Evolutionary conservation across 2,329 filamentous ascomycete species (phyloP).

Genomic region (Alternaria atra): DNA sequence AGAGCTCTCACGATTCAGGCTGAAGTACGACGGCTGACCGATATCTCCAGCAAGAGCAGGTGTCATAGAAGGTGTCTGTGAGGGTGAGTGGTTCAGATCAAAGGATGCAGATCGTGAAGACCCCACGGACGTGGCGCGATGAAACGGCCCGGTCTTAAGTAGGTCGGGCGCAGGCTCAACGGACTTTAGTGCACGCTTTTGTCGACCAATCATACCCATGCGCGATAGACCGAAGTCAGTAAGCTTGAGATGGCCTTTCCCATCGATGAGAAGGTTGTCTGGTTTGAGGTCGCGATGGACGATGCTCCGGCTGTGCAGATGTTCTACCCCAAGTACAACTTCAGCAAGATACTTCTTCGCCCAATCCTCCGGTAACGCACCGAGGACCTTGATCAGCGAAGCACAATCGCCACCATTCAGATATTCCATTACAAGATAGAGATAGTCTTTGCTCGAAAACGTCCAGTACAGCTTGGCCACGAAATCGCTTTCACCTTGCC

Average conservation of each 20-base stretch:
- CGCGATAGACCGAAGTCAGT: conserved; percentile 97
- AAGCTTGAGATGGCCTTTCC: conserved; percentile 93
- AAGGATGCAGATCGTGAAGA: conserved; percentile 95
- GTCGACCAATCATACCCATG: conserved; percentile 95
- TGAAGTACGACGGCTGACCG: conserved; percentile 95
- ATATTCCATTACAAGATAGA: conserved; percentile 99
- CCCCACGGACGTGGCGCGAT: conserved; percentile 80
- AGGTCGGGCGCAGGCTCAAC: conserved; percentile 87
- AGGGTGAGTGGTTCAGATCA: conserved; percentile 84
- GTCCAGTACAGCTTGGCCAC: conserved; percentile 99
- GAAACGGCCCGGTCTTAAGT: conserved; percentile 90
- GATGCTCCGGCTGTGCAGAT: conserved; percentile 92
- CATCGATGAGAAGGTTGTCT: conserved; percentile 95
- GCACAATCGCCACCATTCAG: conserved; percentile 97
- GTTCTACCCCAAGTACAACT: conserved; percentile 95
- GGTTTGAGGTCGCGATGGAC: conserved; percentile 97
- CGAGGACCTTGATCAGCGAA: conserved; percentile 92
- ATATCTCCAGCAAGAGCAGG: conserved; percentile 74
- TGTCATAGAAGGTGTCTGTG: conserved; percentile 85
- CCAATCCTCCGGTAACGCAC: conserved; percentile 94
- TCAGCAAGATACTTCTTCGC: conserved; percentile 97
- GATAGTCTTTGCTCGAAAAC: conserved; percentile 98
- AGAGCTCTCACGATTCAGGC: conserved; percentile 68
- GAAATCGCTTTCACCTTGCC: conserved; percentile 98
- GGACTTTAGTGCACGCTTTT: conserved; percentile 87